phyloP scores from a whole-genome alignment of 805 yeast genomes.

The Brettanomyces custersianus region DNA sequence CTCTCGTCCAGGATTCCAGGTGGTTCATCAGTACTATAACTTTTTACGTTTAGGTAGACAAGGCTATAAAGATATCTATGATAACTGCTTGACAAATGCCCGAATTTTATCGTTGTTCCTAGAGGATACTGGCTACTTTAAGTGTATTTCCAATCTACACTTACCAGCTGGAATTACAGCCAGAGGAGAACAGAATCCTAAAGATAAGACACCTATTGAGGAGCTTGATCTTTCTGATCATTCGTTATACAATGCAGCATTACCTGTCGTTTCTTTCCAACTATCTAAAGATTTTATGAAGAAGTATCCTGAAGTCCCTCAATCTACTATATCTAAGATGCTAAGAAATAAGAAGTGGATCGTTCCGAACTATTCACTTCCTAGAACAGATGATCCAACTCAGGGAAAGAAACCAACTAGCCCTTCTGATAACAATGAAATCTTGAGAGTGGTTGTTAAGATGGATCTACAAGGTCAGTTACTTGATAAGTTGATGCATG shows the following conservation, averaged over 20 bases:
- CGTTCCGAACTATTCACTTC: constrained; percentile 82
- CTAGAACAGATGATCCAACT: constrained; percentile 25
- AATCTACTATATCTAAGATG: constrained; percentile 60
- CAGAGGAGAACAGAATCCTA: constrained; percentile 10
- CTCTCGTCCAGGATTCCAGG: constrained; percentile 89
- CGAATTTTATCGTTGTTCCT: constrained; percentile 54
- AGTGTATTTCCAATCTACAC: constrained; percentile 72
- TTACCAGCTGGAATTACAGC: constrained; percentile 36
- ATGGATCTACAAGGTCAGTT: constrained; percentile 54
- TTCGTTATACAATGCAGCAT: constrained; percentile 55
- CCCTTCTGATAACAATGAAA: constrained; percentile 39
- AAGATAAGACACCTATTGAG: background rate
- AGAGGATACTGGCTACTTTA: constrained; percentile 59
- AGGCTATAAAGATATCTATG: constrained; percentile 63
- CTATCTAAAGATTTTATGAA: constrained; percentile 49
- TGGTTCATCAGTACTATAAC: constrained; percentile 79
- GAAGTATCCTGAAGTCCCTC: constrained; percentile 74
- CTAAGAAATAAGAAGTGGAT: constrained; percentile 79
- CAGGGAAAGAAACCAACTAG: constrained; percentile 8
- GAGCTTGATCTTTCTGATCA: constrained; percentile 20
- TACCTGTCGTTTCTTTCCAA: constrained; percentile 86
- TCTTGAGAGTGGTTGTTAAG: constrained; percentile 78
- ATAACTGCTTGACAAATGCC: constrained; percentile 60
- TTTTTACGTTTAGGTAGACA: constrained; percentile 59
- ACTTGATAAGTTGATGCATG: constrained; percentile 55